A percentile compares a stretch with the other conserved stretches of the same genome.
Evolutionary conservation across 1,284 basidiomycete genomes (phyloP).

Genomic region (Leccinum subrobustum): DNA sequence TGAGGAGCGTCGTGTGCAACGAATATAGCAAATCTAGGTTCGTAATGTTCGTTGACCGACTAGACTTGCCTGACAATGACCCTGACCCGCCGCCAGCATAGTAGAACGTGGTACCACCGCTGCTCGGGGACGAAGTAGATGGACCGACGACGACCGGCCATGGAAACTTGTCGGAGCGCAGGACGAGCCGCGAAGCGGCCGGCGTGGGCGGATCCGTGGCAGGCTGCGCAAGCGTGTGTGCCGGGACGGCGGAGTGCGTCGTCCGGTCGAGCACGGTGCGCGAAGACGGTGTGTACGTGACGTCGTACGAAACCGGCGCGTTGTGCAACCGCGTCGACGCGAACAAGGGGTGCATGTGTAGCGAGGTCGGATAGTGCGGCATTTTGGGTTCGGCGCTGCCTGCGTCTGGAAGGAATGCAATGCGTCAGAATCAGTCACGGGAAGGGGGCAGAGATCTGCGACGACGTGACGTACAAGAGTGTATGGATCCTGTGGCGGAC

Average conservation of each 20-base stretch:
- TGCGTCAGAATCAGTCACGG: conserved; percentile 8
- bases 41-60: conserved; percentile 43
- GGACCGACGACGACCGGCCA: conserved; percentile 55
- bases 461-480: conserved; percentile 28
- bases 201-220: conserved; percentile 58
- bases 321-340: conserved; percentile 52
- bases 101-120: conserved; percentile 24
- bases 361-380: conserved; percentile 34
- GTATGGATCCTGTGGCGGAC: conserved; percentile 31
- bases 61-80: conserved; percentile 35
- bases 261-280: conserved; percentile 56
- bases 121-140: conserved; percentile 24
- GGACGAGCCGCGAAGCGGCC: conserved; percentile 48
- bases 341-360: conserved; percentile 64
- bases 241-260: conserved; percentile 53
- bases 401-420: conserved; percentile 13
- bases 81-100: conserved; percentile 16
- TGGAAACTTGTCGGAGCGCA: conserved; percentile 58
- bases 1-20: conserved; percentile 53
- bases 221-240: conserved; percentile 57
- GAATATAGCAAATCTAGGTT: conserved; percentile 64
- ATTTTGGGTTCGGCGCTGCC: conserved; percentile 27
- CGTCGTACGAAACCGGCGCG: conserved; percentile 62
- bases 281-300: conserved; percentile 55
- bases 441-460: conserved; percentile 4